Base-by-base conservation (phyloP, 345 rosid genomes). In the Limnanthes douglasii region DNA sequence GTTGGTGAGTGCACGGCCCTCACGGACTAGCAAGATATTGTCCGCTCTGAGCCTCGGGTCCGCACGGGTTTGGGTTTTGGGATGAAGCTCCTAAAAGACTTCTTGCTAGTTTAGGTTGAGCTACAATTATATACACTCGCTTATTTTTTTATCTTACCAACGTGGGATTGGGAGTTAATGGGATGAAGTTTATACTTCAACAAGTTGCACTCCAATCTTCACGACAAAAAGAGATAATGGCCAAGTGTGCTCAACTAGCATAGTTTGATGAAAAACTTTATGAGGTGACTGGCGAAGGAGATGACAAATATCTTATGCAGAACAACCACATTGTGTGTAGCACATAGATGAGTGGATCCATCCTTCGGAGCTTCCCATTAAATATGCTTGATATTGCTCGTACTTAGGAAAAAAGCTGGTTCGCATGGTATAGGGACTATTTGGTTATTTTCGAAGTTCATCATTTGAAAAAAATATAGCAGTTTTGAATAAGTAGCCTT, bases 321-420 rank as follows among this genome's bases (percentile, higher is more conserved):
- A 90, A 51, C 98, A 90, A 43, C 94, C 95, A 3, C 78, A 83
- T 11, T 84, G 98, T 54, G 75, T 94, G 28, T 84, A 72, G 51
- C 98, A 84, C 60, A 1, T 69, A 31, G 94, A 90, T 45, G 95
- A 90, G 38, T 79, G 98, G 98, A 77, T 90, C 31, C 94, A 77
- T 64, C 94, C 95, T 1, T 31, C 70, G 0, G 72, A 84, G 52
- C 72, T 90, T 39, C 95, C 98, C 13, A 37, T 69, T 53, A 90
- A 95, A 61, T 90, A 90, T 63, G 98, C 94, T 49, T 95, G 98
- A 43, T 77, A 74, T 46, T 84, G 94, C 8, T 46, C 96, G 11
- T 90, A 94, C 61, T 90, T 84, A 90, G 96, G 21, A 90, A 84
- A 54, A 95, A 90, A 66, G 98, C 98, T 51, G 96, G 96, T 53